A percentile compares a stretch with the other conserved stretches of the same genome.
These are phyloP conservation scores for Fonsecaea pedrosoi DNA, from an alignment of 2,329 filamentous ascomycete genomes.

Conservation along the genomic window DNA sequence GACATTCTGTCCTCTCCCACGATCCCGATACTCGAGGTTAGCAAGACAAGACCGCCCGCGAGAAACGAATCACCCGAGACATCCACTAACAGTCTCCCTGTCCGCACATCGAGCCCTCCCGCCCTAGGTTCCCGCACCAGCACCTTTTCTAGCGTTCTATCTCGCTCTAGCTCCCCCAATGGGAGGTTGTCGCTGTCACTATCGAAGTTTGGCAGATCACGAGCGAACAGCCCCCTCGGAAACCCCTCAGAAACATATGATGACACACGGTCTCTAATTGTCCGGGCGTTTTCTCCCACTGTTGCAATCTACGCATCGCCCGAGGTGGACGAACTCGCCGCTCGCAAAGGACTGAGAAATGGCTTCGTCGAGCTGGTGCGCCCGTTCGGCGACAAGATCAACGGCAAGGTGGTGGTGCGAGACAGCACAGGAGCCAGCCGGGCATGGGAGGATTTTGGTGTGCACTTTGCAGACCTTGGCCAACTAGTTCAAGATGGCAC, in stretches of 20 bases:
- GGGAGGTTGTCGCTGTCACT: slow-evolving; percentile 65
- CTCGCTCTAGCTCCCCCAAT: slow-evolving; percentile 71
- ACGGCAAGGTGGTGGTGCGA: slow-evolving; percentile 85
- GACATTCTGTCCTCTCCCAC: slow-evolving; percentile 41
- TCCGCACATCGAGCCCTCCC: slow-evolving; percentile 66
- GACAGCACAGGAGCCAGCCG: slow-evolving; percentile 87
- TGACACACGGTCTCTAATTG: slow-evolving; percentile 69
- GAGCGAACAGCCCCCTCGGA: slow-evolving; percentile 56
- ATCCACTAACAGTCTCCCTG: slow-evolving; percentile 62
- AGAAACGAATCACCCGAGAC: slow-evolving; percentile 60
- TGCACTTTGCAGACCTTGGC: slow-evolving; percentile 80
- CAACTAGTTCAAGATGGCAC: slow-evolving; percentile 37
- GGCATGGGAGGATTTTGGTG: slow-evolving; percentile 85
- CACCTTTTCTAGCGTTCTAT: slow-evolving; percentile 71
- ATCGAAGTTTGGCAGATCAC: slow-evolving; percentile 55
- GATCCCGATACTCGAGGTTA: slow-evolving; percentile 65
- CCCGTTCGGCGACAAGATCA: slow-evolving; percentile 86
- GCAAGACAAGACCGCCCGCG: slow-evolving; percentile 64
- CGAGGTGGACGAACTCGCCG: slow-evolving; percentile 81
- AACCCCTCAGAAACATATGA: slow-evolving; percentile 61
- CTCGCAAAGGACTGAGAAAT: slow-evolving; percentile 80
- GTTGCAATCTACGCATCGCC: slow-evolving; percentile 85
- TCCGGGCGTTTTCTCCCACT: slow-evolving; percentile 86
- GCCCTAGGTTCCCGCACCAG: slow-evolving; percentile 63
- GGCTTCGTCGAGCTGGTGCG: slow-evolving; percentile 85